Percentiles rank a stretch among this genome's conserved stretches.
Conservation (phyloP, 164 flowering plant genomes). For the Stephania cephalantha region DNA sequence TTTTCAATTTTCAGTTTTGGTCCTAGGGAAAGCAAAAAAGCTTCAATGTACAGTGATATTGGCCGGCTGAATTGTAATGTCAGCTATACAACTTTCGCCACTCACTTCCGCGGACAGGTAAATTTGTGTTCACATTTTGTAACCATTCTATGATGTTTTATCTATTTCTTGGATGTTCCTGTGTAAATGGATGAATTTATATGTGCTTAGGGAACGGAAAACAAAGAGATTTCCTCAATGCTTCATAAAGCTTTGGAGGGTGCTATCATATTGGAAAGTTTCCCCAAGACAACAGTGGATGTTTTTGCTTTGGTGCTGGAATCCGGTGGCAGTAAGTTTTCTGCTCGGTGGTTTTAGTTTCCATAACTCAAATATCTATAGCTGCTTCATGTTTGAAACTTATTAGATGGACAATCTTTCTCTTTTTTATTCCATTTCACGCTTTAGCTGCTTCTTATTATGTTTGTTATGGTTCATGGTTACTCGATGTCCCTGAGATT, state of each 20-base stretch:
- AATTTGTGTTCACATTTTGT: background rate
- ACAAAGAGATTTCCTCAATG: slow-evolving; percentile 78
- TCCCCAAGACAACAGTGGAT: slow-evolving; percentile 97
- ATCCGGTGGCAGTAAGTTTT: slow-evolving; percentile 88
- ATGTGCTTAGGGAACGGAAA: slow-evolving; percentile 57
- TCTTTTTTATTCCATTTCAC: background rate
- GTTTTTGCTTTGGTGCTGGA: slow-evolving; percentile 92
- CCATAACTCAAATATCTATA: background rate
- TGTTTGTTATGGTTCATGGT: background rate
- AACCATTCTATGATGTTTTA: background rate
- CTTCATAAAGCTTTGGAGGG: slow-evolving; percentile 97
- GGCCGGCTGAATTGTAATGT: slow-evolving; percentile 92
- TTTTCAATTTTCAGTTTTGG: slow-evolving; percentile 57
- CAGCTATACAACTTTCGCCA: slow-evolving; percentile 76
- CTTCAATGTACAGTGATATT: slow-evolving; percentile 83
- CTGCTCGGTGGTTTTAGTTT: background rate
- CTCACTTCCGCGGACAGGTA: slow-evolving; percentile 78
- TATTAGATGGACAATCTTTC: background rate
- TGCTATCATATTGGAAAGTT: slow-evolving; percentile 75
- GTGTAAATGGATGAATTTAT: background rate
- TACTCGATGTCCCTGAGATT: background rate
- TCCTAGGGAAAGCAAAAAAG: slow-evolving; percentile 98
- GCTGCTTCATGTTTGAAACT: background rate
- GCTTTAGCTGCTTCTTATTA: background rate
- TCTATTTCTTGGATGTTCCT: background rate